Base-by-base conservation (phyloP, 345 rosid species). In the Pelargonium nanum region DNA sequence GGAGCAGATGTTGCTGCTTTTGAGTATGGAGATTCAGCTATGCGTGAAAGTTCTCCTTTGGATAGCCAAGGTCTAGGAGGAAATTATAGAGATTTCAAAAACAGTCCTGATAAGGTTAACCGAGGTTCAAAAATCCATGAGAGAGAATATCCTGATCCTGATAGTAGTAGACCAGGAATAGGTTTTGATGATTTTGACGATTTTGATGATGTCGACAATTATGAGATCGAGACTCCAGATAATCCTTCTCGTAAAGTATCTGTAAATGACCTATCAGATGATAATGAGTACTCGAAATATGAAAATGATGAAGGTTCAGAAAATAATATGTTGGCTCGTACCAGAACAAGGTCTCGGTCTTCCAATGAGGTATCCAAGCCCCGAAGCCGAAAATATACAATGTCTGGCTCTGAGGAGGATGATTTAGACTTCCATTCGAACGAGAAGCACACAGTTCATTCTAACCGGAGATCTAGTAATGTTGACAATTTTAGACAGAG, bases 181-280 rank as follows among this genome's bases (percentile, higher is more conserved):
- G 96, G 96, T 10, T 93, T 93, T 78, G 86, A 93, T 76, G 99
- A 93, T 81, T 87, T 87, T 71, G 95, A 82, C 22, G 96, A 92
- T 65, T 91, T 81, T 71, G 99, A 93, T 80, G 94, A 89, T 58
- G 68, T 93, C 63, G 90, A 90, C 68, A 84, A 87, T 80, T 90
- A 90, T 48, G 99, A 90, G 80, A 65, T 93, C 51, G 99, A 89
- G 26, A 69, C 78, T 53, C 56, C 65, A 44, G 76, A 56, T 59
- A 69, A 59, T 57, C 68, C 63, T 56, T 73, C 80, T 13, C 65
- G 73, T 58, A 78, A 71, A 58, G 67, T 65, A 51, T 65, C 79
- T 53, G 26, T 64, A 19, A 73, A 70, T 30, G 75, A 74, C 61
- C 71, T 81, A 73, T 77, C 86, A 44, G 80, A 72, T 23, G 66